Base-by-base conservation (phyloP, 345 rosid species). In the Citrus australasica region DNA sequence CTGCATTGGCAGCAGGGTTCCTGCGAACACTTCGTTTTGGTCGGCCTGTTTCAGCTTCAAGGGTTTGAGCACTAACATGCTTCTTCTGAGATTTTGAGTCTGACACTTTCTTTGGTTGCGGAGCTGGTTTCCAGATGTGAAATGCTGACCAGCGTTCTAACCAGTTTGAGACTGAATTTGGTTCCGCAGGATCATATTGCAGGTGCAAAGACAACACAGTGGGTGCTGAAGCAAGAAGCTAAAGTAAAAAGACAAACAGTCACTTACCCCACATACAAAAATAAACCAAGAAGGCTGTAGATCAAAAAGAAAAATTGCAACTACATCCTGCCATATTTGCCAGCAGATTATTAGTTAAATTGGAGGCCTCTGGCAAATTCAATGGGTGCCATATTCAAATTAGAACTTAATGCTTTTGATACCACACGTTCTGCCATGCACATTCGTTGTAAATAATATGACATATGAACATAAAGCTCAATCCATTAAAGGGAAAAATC, bases 151-250 rank as follows among this genome's bases (percentile, higher is more conserved):
- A 95, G 74, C 88, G 84, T 71, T 85, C 92, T 85, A 93, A 87
- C 98, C 98, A 95, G 81, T 79, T 88, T 37, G 85, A 77, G 77
- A 82, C 86, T 19, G 98, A 90, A 85, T 93, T 86, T 81, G 95
- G 89, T 61, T 88, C 87, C 51, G 27, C 80, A 56, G 88, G 37
- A 79, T 89, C 92, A 79, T 90, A 92, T 46, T 61, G 77, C 38
- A 93, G 79, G 75, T 4, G 82, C 79, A 92, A 87, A 65, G 98
- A 92, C 88, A 82, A 83, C 79, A 86, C 90, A 28, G 82, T 81
- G 13, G 92, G 91, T 55, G 97, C 91, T 83, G 97, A 79, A 83
- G 90, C 89, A 16, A 93, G 86, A 85, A 92, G 93, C 98, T 95
- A 87, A 59, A 85, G 76, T 65, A 79, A 80, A 70, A 86, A 86